Percentiles rank a stretch among this genome's conserved stretches.
Evolutionary conservation across 768 basidiomycete genomes (phyloP).

Genomic region (Hygrophoropsis aurantiaca): DNA sequence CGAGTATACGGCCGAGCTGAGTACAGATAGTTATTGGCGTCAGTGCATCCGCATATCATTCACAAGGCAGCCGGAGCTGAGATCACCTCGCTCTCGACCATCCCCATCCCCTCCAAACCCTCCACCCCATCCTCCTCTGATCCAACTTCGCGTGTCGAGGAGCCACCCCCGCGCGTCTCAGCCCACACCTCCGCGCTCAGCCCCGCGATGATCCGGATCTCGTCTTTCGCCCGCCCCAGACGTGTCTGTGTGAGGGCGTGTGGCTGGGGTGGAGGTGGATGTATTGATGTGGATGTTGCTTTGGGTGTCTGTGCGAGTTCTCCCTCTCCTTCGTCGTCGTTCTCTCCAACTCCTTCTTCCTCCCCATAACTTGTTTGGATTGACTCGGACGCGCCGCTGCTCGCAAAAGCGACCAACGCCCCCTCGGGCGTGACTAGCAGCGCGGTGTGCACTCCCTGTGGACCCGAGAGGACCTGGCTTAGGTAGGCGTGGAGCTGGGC

Average conservation of each 20-base stretch:
- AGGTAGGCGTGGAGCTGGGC: too few species aligned
- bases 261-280: too few species aligned
- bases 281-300: too few species aligned
- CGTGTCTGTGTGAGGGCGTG: too few species aligned
- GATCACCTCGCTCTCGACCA: constrained; percentile 77
- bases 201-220: constrained; percentile 73
- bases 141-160: too few species aligned
- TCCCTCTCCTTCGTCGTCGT: too few species aligned
- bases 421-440: constrained; percentile 74
- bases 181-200: constrained; percentile 76
- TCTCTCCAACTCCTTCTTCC: too few species aligned
- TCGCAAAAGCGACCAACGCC: too few species aligned
- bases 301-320: too few species aligned
- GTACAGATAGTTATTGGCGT: neutral
- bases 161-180: constrained; percentile 65
- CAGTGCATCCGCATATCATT: neutral
- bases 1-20: constrained; percentile 73
- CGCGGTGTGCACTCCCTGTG: constrained; percentile 79
- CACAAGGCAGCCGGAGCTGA: too few species aligned
- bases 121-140: constrained; percentile 8
- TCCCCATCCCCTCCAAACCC: constrained; percentile 44
- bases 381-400: constrained; percentile 63
- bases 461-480: too few species aligned
- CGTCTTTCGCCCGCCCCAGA: constrained; percentile 56
- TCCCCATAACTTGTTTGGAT: too few species aligned